phyloP scores from a whole-genome alignment of 1,139 yeast genomes.

The Meyerozyma smithsonii region DNA sequence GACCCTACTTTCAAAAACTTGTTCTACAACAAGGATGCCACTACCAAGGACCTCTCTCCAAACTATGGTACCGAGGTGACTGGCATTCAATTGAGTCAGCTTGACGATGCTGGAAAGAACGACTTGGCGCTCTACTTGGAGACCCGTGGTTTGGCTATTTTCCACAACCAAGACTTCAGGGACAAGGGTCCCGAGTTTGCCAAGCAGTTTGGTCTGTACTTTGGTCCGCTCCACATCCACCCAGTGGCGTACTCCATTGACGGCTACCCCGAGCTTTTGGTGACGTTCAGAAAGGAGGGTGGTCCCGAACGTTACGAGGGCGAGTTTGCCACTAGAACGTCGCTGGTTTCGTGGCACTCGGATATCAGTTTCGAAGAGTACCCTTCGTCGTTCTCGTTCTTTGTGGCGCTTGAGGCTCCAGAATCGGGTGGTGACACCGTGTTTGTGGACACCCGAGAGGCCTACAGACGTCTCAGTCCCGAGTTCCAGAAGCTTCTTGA shows the following conservation, averaged over 20 bases:
- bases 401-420: constrained; percentile 30
- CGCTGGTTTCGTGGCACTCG: constrained; percentile 23
- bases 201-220: constrained; percentile 24
- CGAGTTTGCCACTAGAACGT: constrained; percentile 17
- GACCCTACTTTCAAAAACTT: constrained; percentile 24
- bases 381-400: constrained; percentile 27
- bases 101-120: constrained; percentile 27
- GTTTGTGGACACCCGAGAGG: constrained; percentile 28
- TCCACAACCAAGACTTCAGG: constrained; percentile 29
- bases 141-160: constrained; percentile 27
- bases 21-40: constrained; percentile 17
- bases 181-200: constrained; percentile 27
- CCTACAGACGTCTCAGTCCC: constrained; percentile 29
- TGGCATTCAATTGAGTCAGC: constrained; percentile 29
- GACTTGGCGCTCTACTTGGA: constrained; percentile 30
- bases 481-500: constrained; percentile 23
- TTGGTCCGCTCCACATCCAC: constrained; percentile 31
- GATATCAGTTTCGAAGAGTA: constrained; percentile 29
- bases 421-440: constrained; percentile 31
- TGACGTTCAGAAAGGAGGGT: constrained; percentile 27
- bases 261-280: constrained; percentile 24
- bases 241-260: constrained; percentile 25
- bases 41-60: constrained; percentile 21
- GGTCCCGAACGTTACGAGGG: constrained; percentile 18
- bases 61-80: constrained; percentile 29